phyloP scores from a whole-genome alignment of 2,329 filamentous ascomycete genomes.

The Fusarium lyarnte region DNA sequence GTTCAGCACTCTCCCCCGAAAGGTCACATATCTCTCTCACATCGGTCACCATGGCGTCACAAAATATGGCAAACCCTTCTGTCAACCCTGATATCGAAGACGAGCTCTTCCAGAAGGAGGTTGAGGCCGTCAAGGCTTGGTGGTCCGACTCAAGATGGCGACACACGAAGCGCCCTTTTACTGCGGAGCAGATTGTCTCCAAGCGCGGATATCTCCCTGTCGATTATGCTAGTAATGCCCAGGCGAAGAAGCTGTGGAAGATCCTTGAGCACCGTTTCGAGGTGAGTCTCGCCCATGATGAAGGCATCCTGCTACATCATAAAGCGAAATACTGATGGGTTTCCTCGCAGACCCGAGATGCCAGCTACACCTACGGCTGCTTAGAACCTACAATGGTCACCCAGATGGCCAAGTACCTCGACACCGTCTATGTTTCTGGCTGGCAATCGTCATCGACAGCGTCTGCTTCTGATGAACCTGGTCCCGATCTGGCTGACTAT shows the following conservation, averaged over 20 bases:
- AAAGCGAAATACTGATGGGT: not conserved
- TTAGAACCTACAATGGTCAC: constrained; percentile 98
- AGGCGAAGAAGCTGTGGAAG: constrained; percentile 94
- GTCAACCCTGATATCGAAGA: constrained; percentile 68
- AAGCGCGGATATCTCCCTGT: constrained; percentile 94
- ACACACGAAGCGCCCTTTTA: constrained; percentile 91
- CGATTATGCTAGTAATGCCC: constrained; percentile 87
- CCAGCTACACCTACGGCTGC: constrained; percentile 96
- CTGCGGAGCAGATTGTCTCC: constrained; percentile 94
- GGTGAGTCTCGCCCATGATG: constrained; percentile 60
- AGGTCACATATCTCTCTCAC: not conserved
- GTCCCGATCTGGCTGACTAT: constrained; percentile 97
- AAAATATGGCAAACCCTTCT: constrained; percentile 69
- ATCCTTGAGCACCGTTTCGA: constrained; percentile 88
- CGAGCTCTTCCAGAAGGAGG: constrained; percentile 80
- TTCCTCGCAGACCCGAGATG: constrained; percentile 73
- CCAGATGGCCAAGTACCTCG: constrained; percentile 98
- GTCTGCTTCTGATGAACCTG: constrained; percentile 93
- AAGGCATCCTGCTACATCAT: not conserved
- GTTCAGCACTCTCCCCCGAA: not conserved
- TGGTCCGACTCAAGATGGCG: constrained; percentile 94
- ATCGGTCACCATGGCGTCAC: constrained; percentile 60
- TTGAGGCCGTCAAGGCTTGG: constrained; percentile 90
- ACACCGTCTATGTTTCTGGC: constrained; percentile 98
- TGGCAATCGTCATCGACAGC: constrained; percentile 99